Evolutionary conservation across 75 land plant genomes (phyloP).

Genomic region (Ceratopteris richardii): DNA sequence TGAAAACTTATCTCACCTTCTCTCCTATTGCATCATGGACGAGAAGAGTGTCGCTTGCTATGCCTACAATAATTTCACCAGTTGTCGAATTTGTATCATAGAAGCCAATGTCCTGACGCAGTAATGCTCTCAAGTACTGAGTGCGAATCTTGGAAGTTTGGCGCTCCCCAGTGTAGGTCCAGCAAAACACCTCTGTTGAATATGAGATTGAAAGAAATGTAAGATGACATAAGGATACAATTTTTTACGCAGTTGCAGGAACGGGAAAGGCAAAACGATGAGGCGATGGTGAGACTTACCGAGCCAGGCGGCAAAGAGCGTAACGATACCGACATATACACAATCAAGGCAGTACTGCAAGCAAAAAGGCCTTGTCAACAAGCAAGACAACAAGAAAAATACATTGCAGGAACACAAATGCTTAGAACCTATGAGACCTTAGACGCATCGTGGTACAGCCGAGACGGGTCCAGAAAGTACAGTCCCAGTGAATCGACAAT

Average conservation of each 20-base stretch:
- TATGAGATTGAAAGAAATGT: too few species aligned
- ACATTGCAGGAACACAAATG: too few species aligned
- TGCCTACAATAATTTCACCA: constrained; percentile 33
- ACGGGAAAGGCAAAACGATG: too few species aligned
- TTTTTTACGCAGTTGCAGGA: too few species aligned
- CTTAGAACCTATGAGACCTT: constrained; percentile 7
- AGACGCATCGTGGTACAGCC: constrained; percentile 1
- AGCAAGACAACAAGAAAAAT: too few species aligned
- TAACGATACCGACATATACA: constrained; percentile 11
- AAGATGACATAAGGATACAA: too few species aligned
- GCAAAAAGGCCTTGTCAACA: too few species aligned
- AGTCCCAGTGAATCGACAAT: constrained; percentile 28
- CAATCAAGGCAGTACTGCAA: constrained; percentile 19
- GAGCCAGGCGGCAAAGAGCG: constrained; percentile 9
- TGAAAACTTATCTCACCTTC: constrained; percentile 32
- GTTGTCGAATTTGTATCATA: constrained; percentile 28
- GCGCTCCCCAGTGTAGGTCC: constrained; percentile 65
- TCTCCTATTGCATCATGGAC: constrained; percentile 61
- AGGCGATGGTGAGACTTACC: too few species aligned
- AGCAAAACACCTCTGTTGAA: constrained; percentile 42
- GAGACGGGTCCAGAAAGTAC: background rate
- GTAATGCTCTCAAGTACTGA: constrained; percentile 46
- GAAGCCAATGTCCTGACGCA: constrained; percentile 56
- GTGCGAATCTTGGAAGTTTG: constrained; percentile 46
- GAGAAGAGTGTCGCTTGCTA: constrained; percentile 38